These are phyloP conservation scores for Talaromyces sp. DNA, from an alignment of 2,329 filamentous ascomycete genomes.

Conservation along the genomic window DNA sequence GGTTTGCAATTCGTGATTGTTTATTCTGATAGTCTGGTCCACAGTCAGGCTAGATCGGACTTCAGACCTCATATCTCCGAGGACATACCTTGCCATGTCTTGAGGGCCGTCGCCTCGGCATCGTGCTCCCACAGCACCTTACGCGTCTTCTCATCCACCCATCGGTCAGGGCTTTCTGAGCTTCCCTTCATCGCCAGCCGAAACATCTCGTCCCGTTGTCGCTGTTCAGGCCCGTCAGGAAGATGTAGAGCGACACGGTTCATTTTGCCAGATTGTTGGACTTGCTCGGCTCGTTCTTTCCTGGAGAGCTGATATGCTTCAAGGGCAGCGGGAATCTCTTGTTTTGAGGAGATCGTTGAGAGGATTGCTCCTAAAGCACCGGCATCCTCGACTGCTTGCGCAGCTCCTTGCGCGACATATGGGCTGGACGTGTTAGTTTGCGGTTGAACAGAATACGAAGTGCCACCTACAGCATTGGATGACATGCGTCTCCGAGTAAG, in stretches of 20 bases:
- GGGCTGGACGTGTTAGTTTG: constrained; percentile 22
- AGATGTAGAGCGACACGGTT: constrained; percentile 38
- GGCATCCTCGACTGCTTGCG: constrained; percentile 46
- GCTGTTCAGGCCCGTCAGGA: constrained; percentile 39
- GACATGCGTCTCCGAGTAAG: constrained; percentile 42
- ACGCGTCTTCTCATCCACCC: constrained; percentile 63
- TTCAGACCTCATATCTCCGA: constrained; percentile 2
- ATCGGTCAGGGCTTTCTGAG: constrained; percentile 55
- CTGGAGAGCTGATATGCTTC: constrained; percentile 36
- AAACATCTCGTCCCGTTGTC: constrained; percentile 40
- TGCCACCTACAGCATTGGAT: constrained; percentile 44
- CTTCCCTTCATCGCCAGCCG: constrained; percentile 25
- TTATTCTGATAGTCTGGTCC: background rate
- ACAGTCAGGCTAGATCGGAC: background rate
- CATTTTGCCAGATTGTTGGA: constrained; percentile 36
- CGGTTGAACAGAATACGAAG: background rate
- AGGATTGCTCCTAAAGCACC: constrained; percentile 35
- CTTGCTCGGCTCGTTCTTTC: constrained; percentile 38
- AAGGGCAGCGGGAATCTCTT: constrained; percentile 36
- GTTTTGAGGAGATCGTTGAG: constrained; percentile 29
- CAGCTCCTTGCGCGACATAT: constrained; percentile 45
- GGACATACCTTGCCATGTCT: constrained; percentile 26
- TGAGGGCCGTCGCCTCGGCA: constrained; percentile 32
- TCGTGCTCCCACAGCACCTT: constrained; percentile 42
- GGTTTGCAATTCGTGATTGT: constrained; percentile 14